Percentiles rank a stretch among this genome's conserved stretches.
Evolutionary conservation across 768 basidiomycete species (phyloP).

Genomic region (Tricholoma bakamatsutake): DNA sequence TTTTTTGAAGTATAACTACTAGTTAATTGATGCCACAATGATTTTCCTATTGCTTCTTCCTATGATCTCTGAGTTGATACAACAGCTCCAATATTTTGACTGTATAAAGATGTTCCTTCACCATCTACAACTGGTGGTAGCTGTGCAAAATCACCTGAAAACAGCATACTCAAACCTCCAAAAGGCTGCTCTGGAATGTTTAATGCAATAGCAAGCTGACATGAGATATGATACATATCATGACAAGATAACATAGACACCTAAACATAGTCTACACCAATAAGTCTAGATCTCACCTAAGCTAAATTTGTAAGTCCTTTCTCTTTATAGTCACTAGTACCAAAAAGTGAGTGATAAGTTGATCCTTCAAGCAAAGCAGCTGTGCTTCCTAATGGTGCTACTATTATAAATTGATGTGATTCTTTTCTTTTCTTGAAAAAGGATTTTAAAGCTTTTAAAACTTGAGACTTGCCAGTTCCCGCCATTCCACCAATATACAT

Average conservation of each 20-base stretch:
- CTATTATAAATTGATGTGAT: too few species aligned
- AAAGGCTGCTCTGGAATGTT: conserved; percentile 17
- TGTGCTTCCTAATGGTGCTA: too few species aligned
- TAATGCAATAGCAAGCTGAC: conserved; percentile 9
- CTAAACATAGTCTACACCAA: conserved; percentile 26
- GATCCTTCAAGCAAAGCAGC: too few species aligned
- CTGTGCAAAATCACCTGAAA: conserved; percentile 3
- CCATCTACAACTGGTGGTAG: not conserved
- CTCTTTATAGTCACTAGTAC: too few species aligned
- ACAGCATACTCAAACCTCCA: conserved; percentile 24
- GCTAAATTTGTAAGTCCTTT: too few species aligned
- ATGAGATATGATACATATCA: conserved; percentile 17
- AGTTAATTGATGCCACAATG: conserved; percentile 9
- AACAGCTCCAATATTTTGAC: too few species aligned
- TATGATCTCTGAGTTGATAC: not conserved
- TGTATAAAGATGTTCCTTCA: not conserved
- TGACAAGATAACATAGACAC: conserved; percentile 26
- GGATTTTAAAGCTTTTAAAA: too few species aligned
- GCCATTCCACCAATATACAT: too few species aligned
- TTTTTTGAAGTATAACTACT: too few species aligned
- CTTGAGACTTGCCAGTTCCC: too few species aligned
- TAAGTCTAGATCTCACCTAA: conserved; percentile 4
- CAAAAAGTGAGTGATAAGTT: too few species aligned
- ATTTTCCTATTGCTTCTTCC: conserved; percentile 10
- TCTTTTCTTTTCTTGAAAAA: too few species aligned